These are phyloP conservation scores for Termitomyces sp. DNA, from an alignment of 768 basidiomycete genomes.

Conservation along the genomic window DNA sequence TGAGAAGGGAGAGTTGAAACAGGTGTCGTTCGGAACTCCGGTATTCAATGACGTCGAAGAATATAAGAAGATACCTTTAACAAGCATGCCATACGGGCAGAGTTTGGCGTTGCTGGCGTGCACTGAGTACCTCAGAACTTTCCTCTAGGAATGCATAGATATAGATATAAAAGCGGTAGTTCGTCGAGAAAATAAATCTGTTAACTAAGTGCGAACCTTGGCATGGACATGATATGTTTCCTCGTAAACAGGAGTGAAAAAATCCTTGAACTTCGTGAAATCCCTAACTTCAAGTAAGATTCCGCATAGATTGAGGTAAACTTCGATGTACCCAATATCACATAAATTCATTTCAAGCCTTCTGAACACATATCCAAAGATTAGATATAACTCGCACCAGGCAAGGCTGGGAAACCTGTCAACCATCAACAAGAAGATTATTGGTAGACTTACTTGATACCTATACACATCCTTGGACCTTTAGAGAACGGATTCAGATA, in stretches of 20 bases:
- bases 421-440: not conserved
- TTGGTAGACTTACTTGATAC: slow-evolving; percentile 34
- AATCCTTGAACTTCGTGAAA: slow-evolving; percentile 30
- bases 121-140: slow-evolving; percentile 43
- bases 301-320: not conserved
- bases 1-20: slow-evolving; percentile 40
- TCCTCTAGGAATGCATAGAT: slow-evolving; percentile 25
- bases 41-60: slow-evolving; percentile 46
- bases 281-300: slow-evolving; percentile 22
- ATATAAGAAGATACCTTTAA: slow-evolving; percentile 49
- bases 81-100: slow-evolving; percentile 58
- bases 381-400: slow-evolving; percentile 39
- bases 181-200: not conserved
- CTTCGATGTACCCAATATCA: slow-evolving; percentile 25
- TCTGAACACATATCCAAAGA: slow-evolving; percentile 39
- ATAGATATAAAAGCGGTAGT: slow-evolving; percentile 1
- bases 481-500: slow-evolving; percentile 42
- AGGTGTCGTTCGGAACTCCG: slow-evolving; percentile 52
- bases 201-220: slow-evolving; percentile 10
- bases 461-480: slow-evolving; percentile 43
- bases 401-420: slow-evolving; percentile 29
- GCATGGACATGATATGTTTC: slow-evolving; percentile 22
- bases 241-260: slow-evolving; percentile 32
- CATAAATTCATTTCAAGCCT: slow-evolving; percentile 33
- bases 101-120: slow-evolving; percentile 47